Conservation (phyloP, 768 basidiomycete species). For the Boletus barrowsii region DNA sequence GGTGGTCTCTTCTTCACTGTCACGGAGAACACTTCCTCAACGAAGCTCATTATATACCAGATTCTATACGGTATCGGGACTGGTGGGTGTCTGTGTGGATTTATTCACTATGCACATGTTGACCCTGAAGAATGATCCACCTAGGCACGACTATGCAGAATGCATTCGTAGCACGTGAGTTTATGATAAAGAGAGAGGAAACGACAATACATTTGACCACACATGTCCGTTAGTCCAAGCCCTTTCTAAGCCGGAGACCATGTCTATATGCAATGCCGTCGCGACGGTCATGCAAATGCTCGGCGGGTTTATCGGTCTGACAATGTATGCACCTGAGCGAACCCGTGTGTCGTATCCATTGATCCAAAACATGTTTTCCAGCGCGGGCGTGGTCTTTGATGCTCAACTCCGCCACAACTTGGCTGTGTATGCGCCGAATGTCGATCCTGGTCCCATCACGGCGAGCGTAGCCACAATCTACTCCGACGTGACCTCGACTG, state of each 20-base stretch:
- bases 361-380: neutral
- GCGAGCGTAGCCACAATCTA: conserved; percentile 10
- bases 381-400: conserved; percentile 8
- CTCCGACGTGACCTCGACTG: neutral
- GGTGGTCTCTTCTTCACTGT: conserved; percentile 12
- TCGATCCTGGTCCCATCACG: conserved; percentile 9
- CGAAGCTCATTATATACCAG: conserved; percentile 9
- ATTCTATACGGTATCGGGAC: conserved; percentile 13
- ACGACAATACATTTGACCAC: neutral
- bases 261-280: conserved; percentile 7
- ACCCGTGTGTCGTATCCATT: neutral
- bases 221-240: conserved; percentile 6
- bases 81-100: neutral
- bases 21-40: conserved; percentile 5
- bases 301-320: conserved; percentile 9
- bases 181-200: too few relatives aligned
- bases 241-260: neutral
- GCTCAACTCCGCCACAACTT: conserved; percentile 8
- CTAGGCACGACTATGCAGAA: conserved; percentile 10
- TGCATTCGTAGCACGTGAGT: conserved; percentile 9
- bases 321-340: neutral
- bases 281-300: conserved; percentile 13
- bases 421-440: conserved; percentile 3
- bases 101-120: too few relatives aligned
- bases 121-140: neutral